Percentiles rank a stretch among this genome's conserved stretches.
These are phyloP conservation scores for Trichocomaceae sp. DNA, from an alignment of 2,329 filamentous ascomycete genomes.

Conservation along the genomic window DNA sequence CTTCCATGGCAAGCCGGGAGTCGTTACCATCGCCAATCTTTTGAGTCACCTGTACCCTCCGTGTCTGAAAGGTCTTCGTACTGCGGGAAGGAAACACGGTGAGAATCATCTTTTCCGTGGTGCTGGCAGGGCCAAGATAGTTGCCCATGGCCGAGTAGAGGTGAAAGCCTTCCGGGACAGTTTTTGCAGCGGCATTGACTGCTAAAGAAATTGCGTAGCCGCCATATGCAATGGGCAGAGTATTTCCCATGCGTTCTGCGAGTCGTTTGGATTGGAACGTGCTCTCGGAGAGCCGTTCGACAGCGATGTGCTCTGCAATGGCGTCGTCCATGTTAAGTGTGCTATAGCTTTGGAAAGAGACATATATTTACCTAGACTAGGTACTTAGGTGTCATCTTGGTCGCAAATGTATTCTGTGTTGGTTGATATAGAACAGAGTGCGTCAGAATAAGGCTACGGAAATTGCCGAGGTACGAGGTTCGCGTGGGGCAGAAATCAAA, in stretches of 20 bases:
- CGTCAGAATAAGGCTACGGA: not conserved
- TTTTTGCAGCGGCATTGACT: constrained; percentile 37
- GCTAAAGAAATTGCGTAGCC: constrained; percentile 41
- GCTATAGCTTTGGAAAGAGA: not conserved
- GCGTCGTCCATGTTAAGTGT: not conserved
- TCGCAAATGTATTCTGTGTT: not conserved
- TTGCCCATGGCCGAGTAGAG: constrained; percentile 45
- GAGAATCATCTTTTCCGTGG: constrained; percentile 33
- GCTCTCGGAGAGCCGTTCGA: constrained; percentile 1
- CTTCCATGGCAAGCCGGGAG: constrained; percentile 36
- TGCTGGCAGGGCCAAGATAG: constrained; percentile 43
- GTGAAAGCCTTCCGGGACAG: constrained; percentile 32
- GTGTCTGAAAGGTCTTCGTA: constrained; percentile 45
- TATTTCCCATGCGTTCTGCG: constrained; percentile 29
- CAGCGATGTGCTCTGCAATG: constrained; percentile 2
- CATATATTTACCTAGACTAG: too few relatives aligned
- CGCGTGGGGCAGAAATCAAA: too few relatives aligned
- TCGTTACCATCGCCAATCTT: constrained; percentile 28
- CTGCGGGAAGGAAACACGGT: constrained; percentile 35
- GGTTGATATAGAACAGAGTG: not conserved
- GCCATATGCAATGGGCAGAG: constrained; percentile 38
- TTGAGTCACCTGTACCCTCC: constrained; percentile 43
- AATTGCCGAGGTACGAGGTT: not conserved
- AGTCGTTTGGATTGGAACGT: constrained; percentile 1
- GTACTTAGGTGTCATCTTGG: not conserved